Percentiles rank a stretch among this genome's conserved stretches.
Conservation (phyloP, 2,329 filamentous ascomycete species). For the Ceratocystis eucalypticola region DNA sequence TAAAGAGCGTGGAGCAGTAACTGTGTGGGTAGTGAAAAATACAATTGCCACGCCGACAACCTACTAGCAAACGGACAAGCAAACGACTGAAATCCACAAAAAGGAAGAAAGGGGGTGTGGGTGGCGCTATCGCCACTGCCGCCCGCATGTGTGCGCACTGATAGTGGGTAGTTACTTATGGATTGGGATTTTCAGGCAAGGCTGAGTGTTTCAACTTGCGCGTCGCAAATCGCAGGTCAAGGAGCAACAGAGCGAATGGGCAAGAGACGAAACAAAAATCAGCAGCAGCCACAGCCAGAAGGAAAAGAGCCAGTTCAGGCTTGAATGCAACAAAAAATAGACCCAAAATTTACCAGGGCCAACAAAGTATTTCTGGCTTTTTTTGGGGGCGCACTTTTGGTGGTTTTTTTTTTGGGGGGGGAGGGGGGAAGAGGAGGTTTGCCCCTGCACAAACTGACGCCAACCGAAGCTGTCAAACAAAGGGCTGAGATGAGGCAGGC, state of each 20-base stretch:
- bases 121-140: background rate
- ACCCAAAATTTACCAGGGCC: background rate
- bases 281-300: background rate
- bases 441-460: slow-evolving; percentile 3
- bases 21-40: no score
- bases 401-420: no score
- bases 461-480: slow-evolving; percentile 8
- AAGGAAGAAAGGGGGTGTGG: background rate
- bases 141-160: background rate
- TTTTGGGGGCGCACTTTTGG: no score
- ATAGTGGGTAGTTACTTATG: background rate
- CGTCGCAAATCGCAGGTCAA: slow-evolving; percentile 6
- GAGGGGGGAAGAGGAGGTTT: no score
- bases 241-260: background rate
- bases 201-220: slow-evolving; percentile 13
- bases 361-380: background rate
- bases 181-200: slow-evolving; percentile 9
- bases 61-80: background rate
- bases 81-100: background rate
- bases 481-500: background rate
- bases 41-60: no score
- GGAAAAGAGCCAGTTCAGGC: background rate
- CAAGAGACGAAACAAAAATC: background rate
- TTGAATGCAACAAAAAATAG: background rate
- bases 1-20: background rate